Base-by-base conservation (phyloP, 768 basidiomycete species). In the Russula sp. region DNA sequence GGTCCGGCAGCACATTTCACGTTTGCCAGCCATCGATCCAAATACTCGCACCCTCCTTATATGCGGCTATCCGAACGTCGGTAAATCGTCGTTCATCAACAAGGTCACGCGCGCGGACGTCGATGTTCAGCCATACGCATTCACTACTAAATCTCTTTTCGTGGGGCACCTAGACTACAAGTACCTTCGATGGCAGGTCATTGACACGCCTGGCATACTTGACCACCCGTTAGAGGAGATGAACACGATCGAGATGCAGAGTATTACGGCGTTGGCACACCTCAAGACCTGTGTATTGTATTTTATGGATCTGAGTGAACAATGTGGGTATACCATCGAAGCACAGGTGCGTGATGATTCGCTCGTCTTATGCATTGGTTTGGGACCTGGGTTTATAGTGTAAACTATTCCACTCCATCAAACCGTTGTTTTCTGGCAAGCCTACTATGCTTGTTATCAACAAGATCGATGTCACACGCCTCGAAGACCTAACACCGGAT, bases 231-330 rank as follows among this genome's bases (percentile, higher is more conserved):
- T 98, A 36, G 96, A 99, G 76, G 97, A 99, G 57, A 98, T 99
- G 97, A 98, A 98, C 81, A 98, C 95, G 64, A 99, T 99, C 71
- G 97, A 99, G 79, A 99, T 98, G 96, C 97, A 99, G 81, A 95
- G 92, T 71, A 97, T 97, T 74, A 98, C 96, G 42, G 97, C 97
- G 16, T 80, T 99, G 66, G 97, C 97, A 8, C 97, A 99, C 77
- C 78, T 99, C 51, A 93, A 97, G 77, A 85, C 88, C 69, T 95
- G 93, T 73, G 82, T 98, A 11, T 77, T 99, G 74, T 99, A 98
- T 79, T 99, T 98, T 74, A 98, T 99, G 94, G 97, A 99, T 75
- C 82, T 98, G 34, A 92, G 89, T 68, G 97, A 98, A 77, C 97
- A 99, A 74, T 99, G 97, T 76, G 97, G 97, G 13, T 99, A 97